Percentiles rank a stretch among this genome's conserved stretches.
Conservation (phyloP, 345 rosid species). For the Gossypioides kirkii region DNA sequence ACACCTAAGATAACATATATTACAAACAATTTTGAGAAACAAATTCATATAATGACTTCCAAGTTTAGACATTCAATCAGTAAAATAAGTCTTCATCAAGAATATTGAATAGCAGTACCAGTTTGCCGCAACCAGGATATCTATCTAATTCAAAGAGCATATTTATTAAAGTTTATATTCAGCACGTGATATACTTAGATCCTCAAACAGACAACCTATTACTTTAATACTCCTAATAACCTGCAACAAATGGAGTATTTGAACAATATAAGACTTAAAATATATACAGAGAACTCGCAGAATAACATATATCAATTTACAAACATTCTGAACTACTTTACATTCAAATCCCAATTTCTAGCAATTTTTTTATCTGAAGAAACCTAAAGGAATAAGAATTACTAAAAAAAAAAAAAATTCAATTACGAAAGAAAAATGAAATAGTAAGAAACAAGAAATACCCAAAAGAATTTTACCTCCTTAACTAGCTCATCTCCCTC, state of each 20-base stretch:
- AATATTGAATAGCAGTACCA: background rate
- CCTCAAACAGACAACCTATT: background rate
- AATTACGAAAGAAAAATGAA: background rate
- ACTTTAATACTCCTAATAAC: background rate
- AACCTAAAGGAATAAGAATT: background rate
- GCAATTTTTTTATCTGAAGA: background rate
- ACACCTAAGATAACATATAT: background rate
- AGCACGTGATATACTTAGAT: background rate
- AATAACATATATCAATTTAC: background rate
- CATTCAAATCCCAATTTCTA: background rate
- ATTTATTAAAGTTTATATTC: background rate
- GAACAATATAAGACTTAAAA: background rate
- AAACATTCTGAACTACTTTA: background rate
- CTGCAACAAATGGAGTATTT: background rate
- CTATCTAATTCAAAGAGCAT: background rate
- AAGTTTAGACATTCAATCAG: background rate
- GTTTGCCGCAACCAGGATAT: background rate
- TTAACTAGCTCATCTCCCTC: constrained; percentile 19
- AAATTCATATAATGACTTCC: background rate
- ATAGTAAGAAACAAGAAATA: background rate
- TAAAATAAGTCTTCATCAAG: background rate
- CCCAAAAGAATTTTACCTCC: constrained; percentile 14
- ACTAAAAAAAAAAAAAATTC: background rate
- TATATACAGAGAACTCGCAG: background rate
- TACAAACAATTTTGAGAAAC: background rate